Conservation (phyloP, 805 yeast genomes). For the Metahyphopichia silvanorum region DNA sequence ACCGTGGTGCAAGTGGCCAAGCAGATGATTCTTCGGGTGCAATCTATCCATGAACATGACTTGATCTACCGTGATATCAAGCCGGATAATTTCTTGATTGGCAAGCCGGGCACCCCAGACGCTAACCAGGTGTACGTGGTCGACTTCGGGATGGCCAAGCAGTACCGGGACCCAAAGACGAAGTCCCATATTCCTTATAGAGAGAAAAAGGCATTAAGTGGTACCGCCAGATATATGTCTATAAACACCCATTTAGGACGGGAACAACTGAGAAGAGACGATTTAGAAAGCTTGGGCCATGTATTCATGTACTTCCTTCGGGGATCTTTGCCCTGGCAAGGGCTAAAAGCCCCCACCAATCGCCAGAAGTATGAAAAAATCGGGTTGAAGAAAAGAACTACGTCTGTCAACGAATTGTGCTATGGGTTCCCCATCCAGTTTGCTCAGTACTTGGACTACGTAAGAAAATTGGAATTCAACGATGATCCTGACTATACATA, state of each 20-base stretch:
- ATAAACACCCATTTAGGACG: constrained; percentile 96
- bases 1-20: constrained; percentile 92
- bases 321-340: constrained; percentile 98
- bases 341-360: constrained; percentile 95
- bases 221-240: constrained; percentile 98
- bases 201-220: constrained; percentile 92
- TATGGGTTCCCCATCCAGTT: constrained; percentile 89
- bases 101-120: constrained; percentile 79
- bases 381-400: constrained; percentile 92
- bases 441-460: constrained; percentile 86
- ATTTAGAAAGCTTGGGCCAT: constrained; percentile 93
- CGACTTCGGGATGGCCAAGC: constrained; percentile 99
- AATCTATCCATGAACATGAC: constrained; percentile 83
- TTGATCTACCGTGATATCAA: constrained; percentile 94
- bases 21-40: constrained; percentile 88
- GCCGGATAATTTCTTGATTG: constrained; percentile 95
- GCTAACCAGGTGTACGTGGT: constrained; percentile 86
- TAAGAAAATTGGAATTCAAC: constrained; percentile 85
- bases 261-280: constrained; percentile 96
- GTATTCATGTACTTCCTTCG: constrained; percentile 92
- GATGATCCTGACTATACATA: constrained; percentile 94
- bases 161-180: constrained; percentile 94
- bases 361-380: constrained; percentile 97
- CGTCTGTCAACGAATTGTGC: constrained; percentile 81
- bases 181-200: constrained; percentile 95